Conservation (phyloP, 1,139 yeast genomes). For the Diutina pseudorugosa region DNA sequence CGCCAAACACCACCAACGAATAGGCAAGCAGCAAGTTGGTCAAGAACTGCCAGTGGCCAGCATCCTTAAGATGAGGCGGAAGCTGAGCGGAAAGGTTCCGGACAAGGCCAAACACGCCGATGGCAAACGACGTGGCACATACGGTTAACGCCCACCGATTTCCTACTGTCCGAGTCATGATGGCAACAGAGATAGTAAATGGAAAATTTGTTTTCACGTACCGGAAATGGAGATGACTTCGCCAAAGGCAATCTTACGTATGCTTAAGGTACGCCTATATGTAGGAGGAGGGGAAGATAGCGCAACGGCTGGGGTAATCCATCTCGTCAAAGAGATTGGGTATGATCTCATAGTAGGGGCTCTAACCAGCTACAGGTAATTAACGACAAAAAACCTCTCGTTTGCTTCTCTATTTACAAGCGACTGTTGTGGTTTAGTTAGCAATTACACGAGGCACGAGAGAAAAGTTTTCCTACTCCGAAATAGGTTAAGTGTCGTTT, state of each 20-base stretch:
- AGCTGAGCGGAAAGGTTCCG: conserved; percentile 15
- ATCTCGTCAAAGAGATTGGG: background rate
- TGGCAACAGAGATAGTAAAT: no score
- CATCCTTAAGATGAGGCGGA: conserved; percentile 37
- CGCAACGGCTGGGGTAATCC: background rate
- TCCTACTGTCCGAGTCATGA: conserved; percentile 13
- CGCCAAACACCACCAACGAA: conserved; percentile 30
- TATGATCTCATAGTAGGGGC: no score
- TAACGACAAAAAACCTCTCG: no score
- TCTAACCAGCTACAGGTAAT: no score
- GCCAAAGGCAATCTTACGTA: background rate
- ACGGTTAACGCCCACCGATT: conserved; percentile 17
- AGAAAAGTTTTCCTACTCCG: background rate
- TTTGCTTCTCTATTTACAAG: no score
- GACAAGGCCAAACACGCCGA: conserved; percentile 20
- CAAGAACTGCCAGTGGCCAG: conserved; percentile 58
- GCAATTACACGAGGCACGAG: background rate
- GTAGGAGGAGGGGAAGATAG: background rate
- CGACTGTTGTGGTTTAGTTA: background rate
- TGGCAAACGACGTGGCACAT: conserved; percentile 15
- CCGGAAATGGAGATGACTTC: background rate
- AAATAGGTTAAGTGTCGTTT: background rate
- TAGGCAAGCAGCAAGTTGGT: conserved; percentile 46
- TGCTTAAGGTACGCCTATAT: background rate
- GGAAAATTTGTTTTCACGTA: background rate